Evolutionary conservation across 208 protist genomes (phyloP).

Genomic region (Sergeia podlipaevii): DNA sequence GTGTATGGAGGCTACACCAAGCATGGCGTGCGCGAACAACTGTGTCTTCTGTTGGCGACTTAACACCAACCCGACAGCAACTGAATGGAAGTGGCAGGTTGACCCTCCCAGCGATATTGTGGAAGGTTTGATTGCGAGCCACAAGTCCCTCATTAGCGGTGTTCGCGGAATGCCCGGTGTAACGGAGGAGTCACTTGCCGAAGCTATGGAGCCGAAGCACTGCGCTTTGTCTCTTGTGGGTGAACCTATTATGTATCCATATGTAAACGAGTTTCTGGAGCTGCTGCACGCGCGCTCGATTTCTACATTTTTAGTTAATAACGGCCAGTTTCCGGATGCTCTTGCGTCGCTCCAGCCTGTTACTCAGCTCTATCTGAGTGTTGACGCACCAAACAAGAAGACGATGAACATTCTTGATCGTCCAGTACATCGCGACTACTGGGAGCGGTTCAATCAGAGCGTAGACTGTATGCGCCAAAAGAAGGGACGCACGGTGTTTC

Average conservation of each 20-base stretch:
- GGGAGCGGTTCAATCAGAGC: constrained; percentile 92
- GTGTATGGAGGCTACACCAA: constrained; percentile 97
- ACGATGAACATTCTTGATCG: constrained; percentile 91
- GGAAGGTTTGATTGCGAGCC: constrained; percentile 76
- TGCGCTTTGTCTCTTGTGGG: constrained; percentile 95
- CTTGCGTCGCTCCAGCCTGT: constrained; percentile 62
- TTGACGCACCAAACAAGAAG: constrained; percentile 89
- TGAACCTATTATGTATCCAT: constrained; percentile 94
- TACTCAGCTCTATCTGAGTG: constrained; percentile 94
- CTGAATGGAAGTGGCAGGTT: constrained; percentile 91
- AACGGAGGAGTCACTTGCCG: constrained; percentile 60
- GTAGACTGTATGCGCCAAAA: constrained; percentile 86
- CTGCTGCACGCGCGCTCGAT: constrained; percentile 75
- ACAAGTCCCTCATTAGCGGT: constrained; percentile 76
- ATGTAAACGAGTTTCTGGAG: constrained; percentile 91
- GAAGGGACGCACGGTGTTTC: constrained; percentile 94
- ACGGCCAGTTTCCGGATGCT: constrained; percentile 89
- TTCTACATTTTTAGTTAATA: constrained; percentile 94
- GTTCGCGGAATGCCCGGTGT: constrained; percentile 91
- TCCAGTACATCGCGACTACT: constrained; percentile 92
- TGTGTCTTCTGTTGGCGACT: constrained; percentile 95
- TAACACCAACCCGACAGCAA: constrained; percentile 93
- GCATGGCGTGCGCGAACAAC: constrained; percentile 95
- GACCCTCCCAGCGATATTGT: constrained; percentile 88
- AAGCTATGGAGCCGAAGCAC: constrained; percentile 86